Evolutionary conservation across 352 stramenopile genomes (phyloP).

Genomic region (Phytopythium vexans): DNA sequence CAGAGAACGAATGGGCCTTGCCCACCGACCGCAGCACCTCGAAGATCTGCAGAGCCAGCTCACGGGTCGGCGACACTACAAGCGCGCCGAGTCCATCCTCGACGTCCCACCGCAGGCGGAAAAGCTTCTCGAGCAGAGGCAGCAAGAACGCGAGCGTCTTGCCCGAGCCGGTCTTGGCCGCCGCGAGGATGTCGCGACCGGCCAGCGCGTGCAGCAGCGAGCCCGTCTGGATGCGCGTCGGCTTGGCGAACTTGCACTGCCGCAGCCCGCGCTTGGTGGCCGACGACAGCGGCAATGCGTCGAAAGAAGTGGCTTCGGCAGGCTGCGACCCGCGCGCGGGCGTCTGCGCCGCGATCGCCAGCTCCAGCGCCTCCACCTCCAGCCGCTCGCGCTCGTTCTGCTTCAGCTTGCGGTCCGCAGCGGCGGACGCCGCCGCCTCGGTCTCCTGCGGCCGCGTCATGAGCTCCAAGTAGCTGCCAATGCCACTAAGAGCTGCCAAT

Average conservation of each 20-base stretch:
- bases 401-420: conserved; percentile 48
- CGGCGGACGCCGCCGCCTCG: conserved; percentile 13
- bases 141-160: conserved; percentile 94
- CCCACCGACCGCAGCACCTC: conserved; percentile 96
- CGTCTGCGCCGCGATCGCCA: conserved; percentile 63
- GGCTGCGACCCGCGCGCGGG: conserved; percentile 79
- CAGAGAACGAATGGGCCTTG: conserved; percentile 95
- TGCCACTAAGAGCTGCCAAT: too few relatives aligned
- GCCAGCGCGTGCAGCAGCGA: conserved; percentile 85
- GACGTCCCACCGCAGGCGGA: conserved; percentile 78
- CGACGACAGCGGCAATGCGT: conserved; percentile 81
- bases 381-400: conserved; percentile 68
- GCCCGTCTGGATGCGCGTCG: conserved; percentile 89
- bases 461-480: background rate
- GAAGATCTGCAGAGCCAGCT: conserved; percentile 99
- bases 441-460: conserved; percentile 10
- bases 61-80: conserved; percentile 97
- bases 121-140: conserved; percentile 89
- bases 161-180: conserved; percentile 91
- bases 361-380: conserved; percentile 65
- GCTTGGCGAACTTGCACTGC: conserved; percentile 77
- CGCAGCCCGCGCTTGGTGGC: conserved; percentile 67
- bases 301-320: conserved; percentile 72
- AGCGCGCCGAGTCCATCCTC: conserved; percentile 95
- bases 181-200: conserved; percentile 89